phyloP scores from a whole-genome alignment of 495 filamentous ascomycete genomes.

The Podospora pseudoanserina region DNA sequence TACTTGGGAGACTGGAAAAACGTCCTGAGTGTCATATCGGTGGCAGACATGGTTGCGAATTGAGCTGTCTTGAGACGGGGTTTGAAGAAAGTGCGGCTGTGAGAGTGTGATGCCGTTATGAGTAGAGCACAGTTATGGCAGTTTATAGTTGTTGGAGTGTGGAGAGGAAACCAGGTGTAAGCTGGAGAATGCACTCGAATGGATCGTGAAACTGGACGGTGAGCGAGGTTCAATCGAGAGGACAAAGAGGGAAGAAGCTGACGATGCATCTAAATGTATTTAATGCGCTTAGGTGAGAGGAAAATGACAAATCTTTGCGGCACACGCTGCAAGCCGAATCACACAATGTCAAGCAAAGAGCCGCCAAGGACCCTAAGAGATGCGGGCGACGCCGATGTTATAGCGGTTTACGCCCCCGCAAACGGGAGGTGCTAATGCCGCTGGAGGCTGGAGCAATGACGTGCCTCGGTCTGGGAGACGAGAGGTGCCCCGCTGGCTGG shows the following conservation, averaged over 20 bases:
- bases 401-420: neutral
- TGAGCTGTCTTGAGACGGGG: constrained; percentile 12
- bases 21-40: constrained; percentile 60
- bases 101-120: neutral
- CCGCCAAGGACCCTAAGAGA: neutral
- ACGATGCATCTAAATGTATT: neutral
- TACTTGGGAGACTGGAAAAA: constrained; percentile 84
- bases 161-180: neutral
- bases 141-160: neutral
- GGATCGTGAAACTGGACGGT: neutral
- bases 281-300: neutral
- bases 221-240: neutral
- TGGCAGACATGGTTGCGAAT: constrained; percentile 36
- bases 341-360: neutral
- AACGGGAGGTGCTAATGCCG: neutral
- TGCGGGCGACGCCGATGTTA: neutral
- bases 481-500: neutral
- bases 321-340: neutral
- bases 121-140: neutral
- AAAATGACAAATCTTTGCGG: constrained; percentile 6
- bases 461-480: constrained; percentile 11
- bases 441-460: constrained; percentile 9
- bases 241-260: neutral
- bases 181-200: neutral
- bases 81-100: neutral